Conservation (phyloP, 495 filamentous ascomycete genomes). For the Penicillium psychrofluorescens region DNA sequence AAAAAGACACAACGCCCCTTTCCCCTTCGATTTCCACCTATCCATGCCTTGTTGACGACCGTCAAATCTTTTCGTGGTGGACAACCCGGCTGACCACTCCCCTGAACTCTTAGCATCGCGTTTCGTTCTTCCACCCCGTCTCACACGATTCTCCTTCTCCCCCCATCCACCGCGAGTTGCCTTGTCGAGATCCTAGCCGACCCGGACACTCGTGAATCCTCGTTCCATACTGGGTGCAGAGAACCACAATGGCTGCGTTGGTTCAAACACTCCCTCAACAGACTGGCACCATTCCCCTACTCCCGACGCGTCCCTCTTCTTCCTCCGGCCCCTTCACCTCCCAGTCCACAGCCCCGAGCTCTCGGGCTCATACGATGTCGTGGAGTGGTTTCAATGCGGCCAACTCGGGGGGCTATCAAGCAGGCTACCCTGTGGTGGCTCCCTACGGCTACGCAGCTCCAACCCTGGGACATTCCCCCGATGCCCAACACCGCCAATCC, state of each 20-base stretch:
- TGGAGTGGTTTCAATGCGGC: conserved; percentile 58
- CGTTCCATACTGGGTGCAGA: conserved; percentile 15
- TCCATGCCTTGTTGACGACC: neutral
- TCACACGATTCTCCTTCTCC: conserved; percentile 2
- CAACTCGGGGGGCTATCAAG: conserved; percentile 59
- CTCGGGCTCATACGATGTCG: conserved; percentile 48
- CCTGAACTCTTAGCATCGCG: conserved; percentile 3
- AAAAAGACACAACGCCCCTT: conserved; percentile 6
- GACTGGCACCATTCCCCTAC: conserved; percentile 70
- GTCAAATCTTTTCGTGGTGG: neutral
- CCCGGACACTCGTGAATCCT: conserved; percentile 11
- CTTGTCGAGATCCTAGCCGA: conserved; percentile 15
- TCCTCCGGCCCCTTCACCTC: conserved; percentile 47
- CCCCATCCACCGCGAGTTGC: conserved; percentile 13
- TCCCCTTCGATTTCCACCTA: conserved; percentile 7
- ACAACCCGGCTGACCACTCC: conserved; percentile 7
- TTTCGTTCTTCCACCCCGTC: conserved; percentile 10
- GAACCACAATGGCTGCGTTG: conserved; percentile 74
- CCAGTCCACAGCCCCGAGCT: conserved; percentile 37
- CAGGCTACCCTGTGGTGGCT: conserved; percentile 57
- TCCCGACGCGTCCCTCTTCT: conserved; percentile 72
- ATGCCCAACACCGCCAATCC: conserved; percentile 48
- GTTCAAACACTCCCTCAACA: conserved; percentile 86
- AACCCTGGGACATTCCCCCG: conserved; percentile 48
- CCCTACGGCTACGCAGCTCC: conserved; percentile 80